A percentile compares a stretch with the other conserved stretches of the same genome.
Conservation (phyloP, 1,284 basidiomycete genomes). For the Serendipita sp. region DNA sequence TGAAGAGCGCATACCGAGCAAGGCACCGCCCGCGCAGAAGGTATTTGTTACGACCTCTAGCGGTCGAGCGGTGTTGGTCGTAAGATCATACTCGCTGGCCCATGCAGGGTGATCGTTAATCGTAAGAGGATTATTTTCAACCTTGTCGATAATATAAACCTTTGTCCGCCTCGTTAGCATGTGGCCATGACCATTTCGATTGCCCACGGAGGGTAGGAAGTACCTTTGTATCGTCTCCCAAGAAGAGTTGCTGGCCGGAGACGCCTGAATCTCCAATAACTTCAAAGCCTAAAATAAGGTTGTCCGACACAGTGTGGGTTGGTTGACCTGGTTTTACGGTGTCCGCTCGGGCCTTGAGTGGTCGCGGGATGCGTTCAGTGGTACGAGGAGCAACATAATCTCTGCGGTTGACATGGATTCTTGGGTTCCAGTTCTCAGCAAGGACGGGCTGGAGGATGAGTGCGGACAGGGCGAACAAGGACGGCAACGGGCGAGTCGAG, state of each 20-base stretch:
- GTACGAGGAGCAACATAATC: not conserved
- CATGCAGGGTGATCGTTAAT: conserved; percentile 14
- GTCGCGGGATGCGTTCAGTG: not conserved
- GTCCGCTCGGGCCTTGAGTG: not conserved
- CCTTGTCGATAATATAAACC: not conserved
- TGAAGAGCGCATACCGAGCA: conserved; percentile 10
- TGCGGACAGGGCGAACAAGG: not conserved
- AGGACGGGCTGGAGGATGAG: not conserved
- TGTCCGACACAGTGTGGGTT: not conserved
- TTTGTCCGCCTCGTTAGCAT: not conserved
- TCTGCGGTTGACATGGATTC: not conserved
- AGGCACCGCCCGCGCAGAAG: conserved; percentile 23
- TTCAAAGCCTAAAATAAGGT: not conserved
- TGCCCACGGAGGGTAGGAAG: not conserved
- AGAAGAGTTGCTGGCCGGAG: conserved; percentile 1
- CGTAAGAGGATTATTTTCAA: not conserved
- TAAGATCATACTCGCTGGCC: conserved; percentile 17
- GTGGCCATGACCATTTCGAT: not conserved
- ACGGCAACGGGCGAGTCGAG: not conserved
- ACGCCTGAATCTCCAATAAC: not conserved
- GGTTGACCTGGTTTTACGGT: not conserved
- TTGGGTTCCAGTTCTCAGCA: not conserved
- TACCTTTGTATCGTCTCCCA: not conserved
- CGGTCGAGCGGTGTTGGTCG: conserved; percentile 14
- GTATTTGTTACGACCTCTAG: conserved; percentile 20